Conservation (phyloP, 169 alveolate species). For the Plasmodium vivax region DNA sequence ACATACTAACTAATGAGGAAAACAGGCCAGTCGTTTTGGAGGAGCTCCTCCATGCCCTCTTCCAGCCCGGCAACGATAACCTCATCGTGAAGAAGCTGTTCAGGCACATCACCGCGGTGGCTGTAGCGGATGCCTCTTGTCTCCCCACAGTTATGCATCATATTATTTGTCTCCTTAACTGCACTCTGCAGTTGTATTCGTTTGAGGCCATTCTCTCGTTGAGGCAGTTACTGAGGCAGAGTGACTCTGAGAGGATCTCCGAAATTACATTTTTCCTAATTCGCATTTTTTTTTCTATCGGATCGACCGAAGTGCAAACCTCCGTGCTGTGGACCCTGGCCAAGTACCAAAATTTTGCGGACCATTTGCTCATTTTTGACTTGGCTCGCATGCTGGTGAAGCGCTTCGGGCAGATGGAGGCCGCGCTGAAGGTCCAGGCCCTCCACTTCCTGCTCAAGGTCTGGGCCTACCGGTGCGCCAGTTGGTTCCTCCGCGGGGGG, state of each 20-base stretch:
- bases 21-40: conserved; percentile 19
- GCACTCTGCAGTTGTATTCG: conserved; percentile 9
- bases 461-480: conserved; percentile 25
- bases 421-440: conserved; percentile 8
- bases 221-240: conserved; percentile 21
- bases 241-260: neutral
- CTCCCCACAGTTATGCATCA: conserved; percentile 15
- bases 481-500: neutral
- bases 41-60: conserved; percentile 20
- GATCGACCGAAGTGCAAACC: conserved; percentile 2
- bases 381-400: conserved; percentile 16
- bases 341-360: conserved; percentile 37
- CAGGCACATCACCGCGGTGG: conserved; percentile 9
- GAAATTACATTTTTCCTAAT: conserved; percentile 3
- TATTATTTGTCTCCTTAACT: conserved; percentile 15
- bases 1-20: neutral
- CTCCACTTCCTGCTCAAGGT: conserved; percentile 47
- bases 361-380: conserved; percentile 15
- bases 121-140: conserved; percentile 11
- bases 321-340: conserved; percentile 44
- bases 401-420: neutral
- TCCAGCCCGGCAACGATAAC: conserved; percentile 8
- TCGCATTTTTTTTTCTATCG: conserved; percentile 14
- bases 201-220: conserved; percentile 35
- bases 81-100: conserved; percentile 18